Base-by-base conservation (phyloP, 1,139 yeast species). In the Scheffersomyces titani region DNA sequence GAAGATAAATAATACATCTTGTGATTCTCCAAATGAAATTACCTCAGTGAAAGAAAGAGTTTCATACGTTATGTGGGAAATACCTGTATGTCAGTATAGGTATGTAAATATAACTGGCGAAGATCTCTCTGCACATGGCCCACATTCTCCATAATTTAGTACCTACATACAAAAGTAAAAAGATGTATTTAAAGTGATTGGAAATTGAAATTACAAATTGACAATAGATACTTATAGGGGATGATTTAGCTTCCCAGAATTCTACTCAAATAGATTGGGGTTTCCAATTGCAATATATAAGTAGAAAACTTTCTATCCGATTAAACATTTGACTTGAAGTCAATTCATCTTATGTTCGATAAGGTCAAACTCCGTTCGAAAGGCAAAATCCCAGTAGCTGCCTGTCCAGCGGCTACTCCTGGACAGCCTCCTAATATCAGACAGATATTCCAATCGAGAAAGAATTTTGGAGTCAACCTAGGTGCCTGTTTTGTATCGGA, bases 401-500 rank as follows among this genome's bases (percentile, higher is more conserved):
- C 77, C 2, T 69, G 60, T 6, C 73, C 76, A 2, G 73, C 75
- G 2, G 73, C 69, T 7, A 59, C 65, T 50, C 62, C 73, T 3
- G 77, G 77, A 46, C 56, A 69, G 50, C 62, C 66, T 3, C 87
- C 90, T 0, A 67, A 80, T 20, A 71, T 72, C 57, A 76, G 76
- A 52, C 84, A 87, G 54, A 83, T 92, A 40, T 87, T 81, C 68
- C 90, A 86, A 64, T 76, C 82, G 51, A 78, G 98, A 57, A 78
- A 76, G 61, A 91, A 91, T 67, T 86, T 83, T 66, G 99, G 98
- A 13, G 97, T 92, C 46, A 93, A 93, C 70, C 73, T 94, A 50
- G 98, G 99, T 1, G 84, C 94, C 0, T 75, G 91, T 65, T 93
- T 93, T 69, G 88, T 92, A 1, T 80, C 87, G 55, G 99, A 94